These are phyloP conservation scores for Pulveroboletus sp. DNA, from an alignment of 768 basidiomycete species.

Conservation along the genomic window DNA sequence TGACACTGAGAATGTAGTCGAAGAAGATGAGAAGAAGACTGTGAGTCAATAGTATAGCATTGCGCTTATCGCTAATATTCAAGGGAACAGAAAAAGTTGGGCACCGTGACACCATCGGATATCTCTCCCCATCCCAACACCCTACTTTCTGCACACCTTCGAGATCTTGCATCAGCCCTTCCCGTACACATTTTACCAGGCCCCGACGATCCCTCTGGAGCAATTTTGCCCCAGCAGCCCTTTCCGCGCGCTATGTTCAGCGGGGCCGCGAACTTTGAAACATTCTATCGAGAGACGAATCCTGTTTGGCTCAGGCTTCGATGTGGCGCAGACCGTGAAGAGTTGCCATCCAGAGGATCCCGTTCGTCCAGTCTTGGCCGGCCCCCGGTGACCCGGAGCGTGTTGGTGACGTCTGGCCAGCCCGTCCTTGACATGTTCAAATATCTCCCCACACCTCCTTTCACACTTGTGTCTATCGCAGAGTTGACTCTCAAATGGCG, in stretches of 20 bases:
- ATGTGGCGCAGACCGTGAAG: conserved; percentile 37
- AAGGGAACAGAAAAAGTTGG: conserved; percentile 54
- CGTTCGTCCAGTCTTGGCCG: background rate
- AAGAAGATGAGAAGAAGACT: conserved; percentile 49
- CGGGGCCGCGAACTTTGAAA: conserved; percentile 47
- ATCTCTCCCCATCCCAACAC: conserved; percentile 76
- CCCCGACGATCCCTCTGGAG: conserved; percentile 80
- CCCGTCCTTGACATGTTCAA: conserved; percentile 94
- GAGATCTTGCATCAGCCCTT: conserved; percentile 71
- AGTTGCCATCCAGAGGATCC: conserved; percentile 3
- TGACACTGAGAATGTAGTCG: conserved; percentile 31
- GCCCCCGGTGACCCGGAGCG: conserved; percentile 42
- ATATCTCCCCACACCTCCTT: conserved; percentile 71
- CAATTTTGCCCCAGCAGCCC: conserved; percentile 89
- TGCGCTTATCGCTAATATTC: conserved; percentile 12
- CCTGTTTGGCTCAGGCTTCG: conserved; percentile 78
- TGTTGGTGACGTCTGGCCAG: conserved; percentile 89
- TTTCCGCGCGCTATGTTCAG: conserved; percentile 92
- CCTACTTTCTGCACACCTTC: conserved; percentile 62
- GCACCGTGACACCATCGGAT: conserved; percentile 47
- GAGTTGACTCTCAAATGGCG: conserved; percentile 85
- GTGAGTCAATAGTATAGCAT: conserved; percentile 37
- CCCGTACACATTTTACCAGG: conserved; percentile 90
- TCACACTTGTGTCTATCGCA: conserved; percentile 70
- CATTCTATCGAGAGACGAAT: conserved; percentile 81